Percentiles rank a stretch among this genome's conserved stretches.
phyloP scores from a whole-genome alignment of 139 green algal species.

The Trebouxia sp. region DNA sequence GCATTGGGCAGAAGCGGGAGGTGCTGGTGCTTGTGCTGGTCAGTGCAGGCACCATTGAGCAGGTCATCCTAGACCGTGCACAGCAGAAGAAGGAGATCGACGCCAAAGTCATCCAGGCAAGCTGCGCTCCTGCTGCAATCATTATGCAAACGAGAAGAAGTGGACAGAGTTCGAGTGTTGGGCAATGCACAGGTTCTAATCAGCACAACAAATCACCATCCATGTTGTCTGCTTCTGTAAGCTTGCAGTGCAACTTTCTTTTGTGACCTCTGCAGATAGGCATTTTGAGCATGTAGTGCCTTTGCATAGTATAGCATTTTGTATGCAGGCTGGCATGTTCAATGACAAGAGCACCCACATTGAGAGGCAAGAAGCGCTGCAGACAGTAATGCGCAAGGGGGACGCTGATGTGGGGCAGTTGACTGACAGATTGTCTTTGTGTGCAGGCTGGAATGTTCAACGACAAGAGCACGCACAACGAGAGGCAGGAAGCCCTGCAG shows the following conservation, averaged over 20 bases:
- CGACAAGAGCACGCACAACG: slow-evolving; percentile 50
- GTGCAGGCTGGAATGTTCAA: slow-evolving; percentile 70
- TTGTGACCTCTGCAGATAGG: too few relatives aligned
- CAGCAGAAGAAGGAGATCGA: slow-evolving; percentile 77
- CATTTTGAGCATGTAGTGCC: too few relatives aligned
- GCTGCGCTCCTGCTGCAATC: slow-evolving; percentile 9
- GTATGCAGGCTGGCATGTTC: neutral
- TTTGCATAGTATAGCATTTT: too few relatives aligned
- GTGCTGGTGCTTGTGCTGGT: slow-evolving; percentile 82
- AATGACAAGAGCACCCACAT: slow-evolving; percentile 54
- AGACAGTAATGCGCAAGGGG: slow-evolving; percentile 59
- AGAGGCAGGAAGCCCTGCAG: slow-evolving; percentile 57
- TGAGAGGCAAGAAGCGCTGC: slow-evolving; percentile 55
- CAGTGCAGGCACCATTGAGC: slow-evolving; percentile 71
- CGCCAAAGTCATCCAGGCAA: slow-evolving; percentile 70
- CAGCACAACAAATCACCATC: too few relatives aligned
- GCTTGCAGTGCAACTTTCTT: too few relatives aligned
- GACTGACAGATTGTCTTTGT: too few relatives aligned
- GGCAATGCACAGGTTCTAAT: too few relatives aligned
- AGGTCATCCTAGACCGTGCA: slow-evolving; percentile 75
- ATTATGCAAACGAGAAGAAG: too few relatives aligned
- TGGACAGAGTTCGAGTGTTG: too few relatives aligned
- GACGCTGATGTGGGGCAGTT: slow-evolving; percentile 34
- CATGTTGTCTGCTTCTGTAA: neutral
- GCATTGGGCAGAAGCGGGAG: slow-evolving; percentile 73